Conservation (phyloP, 768 basidiomycete genomes). For the Suillus variegatus region DNA sequence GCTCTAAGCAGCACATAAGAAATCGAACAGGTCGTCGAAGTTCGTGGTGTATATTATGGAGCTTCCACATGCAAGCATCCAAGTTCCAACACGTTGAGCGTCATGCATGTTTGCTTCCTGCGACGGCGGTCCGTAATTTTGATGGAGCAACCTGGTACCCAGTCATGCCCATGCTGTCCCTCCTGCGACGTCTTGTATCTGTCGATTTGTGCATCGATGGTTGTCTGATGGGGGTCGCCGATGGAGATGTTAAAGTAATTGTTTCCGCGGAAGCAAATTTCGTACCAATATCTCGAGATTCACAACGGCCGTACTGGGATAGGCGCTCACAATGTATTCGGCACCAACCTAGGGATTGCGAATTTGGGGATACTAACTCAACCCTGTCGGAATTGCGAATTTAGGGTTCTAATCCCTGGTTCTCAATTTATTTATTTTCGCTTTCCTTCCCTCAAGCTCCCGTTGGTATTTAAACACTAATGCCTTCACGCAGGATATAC, state of each 20-base stretch:
- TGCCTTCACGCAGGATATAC: background rate
- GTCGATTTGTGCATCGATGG: background rate
- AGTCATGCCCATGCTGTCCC: slow-evolving; percentile 11
- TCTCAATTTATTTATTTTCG: slow-evolving; percentile 6
- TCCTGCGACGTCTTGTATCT: background rate
- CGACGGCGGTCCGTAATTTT: background rate
- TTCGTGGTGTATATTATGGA: background rate
- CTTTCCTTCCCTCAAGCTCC: slow-evolving; percentile 6
- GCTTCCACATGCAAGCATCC: background rate
- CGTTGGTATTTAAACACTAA: slow-evolving; percentile 6
- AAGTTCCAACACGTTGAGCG: background rate
- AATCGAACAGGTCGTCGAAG: background rate
- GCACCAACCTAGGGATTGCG: slow-evolving; percentile 3
- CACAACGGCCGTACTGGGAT: background rate
- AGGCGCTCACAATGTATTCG: slow-evolving; percentile 7
- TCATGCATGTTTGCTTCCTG: background rate
- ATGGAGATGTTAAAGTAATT: background rate
- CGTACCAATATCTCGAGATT: background rate
- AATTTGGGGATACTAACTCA: slow-evolving; percentile 6
- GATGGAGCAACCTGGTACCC: slow-evolving; percentile 15
- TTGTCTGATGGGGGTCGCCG: background rate
- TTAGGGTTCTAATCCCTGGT: background rate
- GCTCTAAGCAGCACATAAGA: background rate
- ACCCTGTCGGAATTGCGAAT: slow-evolving; percentile 12
- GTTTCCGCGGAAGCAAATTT: slow-evolving; percentile 9